Base-by-base conservation (phyloP, 2,329 filamentous ascomycete species). In the Trematosphaeria pertusa region DNA sequence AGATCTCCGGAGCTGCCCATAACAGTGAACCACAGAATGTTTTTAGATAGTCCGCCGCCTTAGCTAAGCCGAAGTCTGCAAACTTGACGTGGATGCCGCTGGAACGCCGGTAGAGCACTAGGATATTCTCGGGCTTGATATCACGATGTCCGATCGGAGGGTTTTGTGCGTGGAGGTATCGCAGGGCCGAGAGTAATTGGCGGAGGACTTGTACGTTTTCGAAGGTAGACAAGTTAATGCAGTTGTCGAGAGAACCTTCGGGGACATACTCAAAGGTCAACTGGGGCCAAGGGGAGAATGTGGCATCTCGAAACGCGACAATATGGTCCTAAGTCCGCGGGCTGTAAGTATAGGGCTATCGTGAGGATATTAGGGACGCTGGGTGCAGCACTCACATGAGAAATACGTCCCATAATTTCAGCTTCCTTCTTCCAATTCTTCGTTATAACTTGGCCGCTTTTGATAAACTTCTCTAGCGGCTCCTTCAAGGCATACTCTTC, bases 401-500 rank as follows among this genome's bases (percentile, higher is more conserved):
- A 39, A 30, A 39, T 39, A 28, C 37, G n/a, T 26, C n/a, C 12
- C 37, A 39, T 39, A 4, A 39, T 15, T 17, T 39, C 15, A 19
- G 37, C 37, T 39, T 39, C 37, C 37, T 28, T 28, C 20, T 39
- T 28, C 37, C 37, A 39, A 3, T 26, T 22, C 21, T 28, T 15
- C 24, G 5, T 30, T 4, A 10, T 6, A 7, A 31, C 5, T 6
- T 31, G 5, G 28, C 11, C 11, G 11, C 11, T 31, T 12, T 31
- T 12, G 28, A 12, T 31, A 31, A 6, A 6, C 5, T 28, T 28
- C 37, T 26, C 8, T 11, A 28, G 21, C 19, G 37, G 21, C 21
- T 39, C 37, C 21, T 39, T 39, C 15, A 39, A 30, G 37, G 37
- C 37, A 28, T 39, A 39, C 20, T 39, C 37, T 39, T 39, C 37